phyloP scores from a whole-genome alignment of 75 land plant genomes.

The Adiantum capillusveneris region DNA sequence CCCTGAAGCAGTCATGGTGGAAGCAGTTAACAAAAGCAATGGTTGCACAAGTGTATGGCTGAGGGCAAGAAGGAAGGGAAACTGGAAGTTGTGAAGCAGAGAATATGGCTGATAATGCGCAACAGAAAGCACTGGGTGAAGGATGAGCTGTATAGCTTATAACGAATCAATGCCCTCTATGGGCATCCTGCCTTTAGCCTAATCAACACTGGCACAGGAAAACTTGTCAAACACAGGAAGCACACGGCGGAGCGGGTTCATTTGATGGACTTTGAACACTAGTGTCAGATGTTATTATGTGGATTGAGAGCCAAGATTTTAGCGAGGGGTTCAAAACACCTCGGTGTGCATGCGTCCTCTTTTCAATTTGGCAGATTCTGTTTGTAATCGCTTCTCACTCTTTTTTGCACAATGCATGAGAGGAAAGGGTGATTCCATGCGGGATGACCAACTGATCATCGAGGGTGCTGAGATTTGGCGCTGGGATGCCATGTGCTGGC shows the following conservation, averaged over 20 bases:
- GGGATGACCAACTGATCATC: too few relatives aligned
- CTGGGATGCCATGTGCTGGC: too few relatives aligned
- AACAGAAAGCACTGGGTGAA: slow-evolving; percentile 36
- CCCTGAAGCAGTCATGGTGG: too few relatives aligned
- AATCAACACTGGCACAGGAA: slow-evolving; percentile 34
- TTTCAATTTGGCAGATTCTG: slow-evolving; percentile 17
- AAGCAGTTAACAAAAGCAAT: too few relatives aligned
- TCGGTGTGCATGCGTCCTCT: slow-evolving; percentile 9
- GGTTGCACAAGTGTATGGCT: too few relatives aligned
- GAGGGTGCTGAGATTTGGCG: too few relatives aligned
- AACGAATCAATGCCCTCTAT: slow-evolving; percentile 25
- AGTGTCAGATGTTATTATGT: slow-evolving; percentile 10
- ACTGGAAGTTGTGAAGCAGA: too few relatives aligned
- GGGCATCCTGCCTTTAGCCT: slow-evolving; percentile 35
- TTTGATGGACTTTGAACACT: slow-evolving; percentile 9
- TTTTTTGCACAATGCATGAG: too few relatives aligned
- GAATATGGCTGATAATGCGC: too few relatives aligned
- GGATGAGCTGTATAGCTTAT: slow-evolving; percentile 32
- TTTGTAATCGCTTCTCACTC: too few relatives aligned
- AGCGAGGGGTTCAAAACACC: slow-evolving; percentile 20
- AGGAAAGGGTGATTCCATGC: too few relatives aligned
- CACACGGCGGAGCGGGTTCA: slow-evolving; percentile 18
- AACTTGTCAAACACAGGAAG: slow-evolving; percentile 28
- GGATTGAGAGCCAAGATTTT: slow-evolving; percentile 31
- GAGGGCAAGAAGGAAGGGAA: too few relatives aligned